Conservation (phyloP, 257 asterid genomes). For the Striga asiatica region DNA sequence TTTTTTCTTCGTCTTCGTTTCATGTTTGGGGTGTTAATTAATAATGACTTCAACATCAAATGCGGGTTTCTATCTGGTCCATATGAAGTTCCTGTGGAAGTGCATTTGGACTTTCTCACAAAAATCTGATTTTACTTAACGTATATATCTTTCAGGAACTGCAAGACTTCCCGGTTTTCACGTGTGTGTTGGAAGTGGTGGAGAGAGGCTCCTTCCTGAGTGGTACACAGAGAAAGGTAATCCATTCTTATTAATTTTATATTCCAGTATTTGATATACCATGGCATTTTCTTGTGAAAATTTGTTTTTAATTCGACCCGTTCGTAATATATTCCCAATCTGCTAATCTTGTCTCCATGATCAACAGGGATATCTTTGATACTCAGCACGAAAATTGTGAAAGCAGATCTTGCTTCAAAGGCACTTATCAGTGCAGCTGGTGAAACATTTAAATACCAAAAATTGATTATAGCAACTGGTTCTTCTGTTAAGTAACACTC, state of each 20-base stretch:
- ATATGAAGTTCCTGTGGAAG: too few relatives aligned
- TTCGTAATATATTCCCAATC: too few relatives aligned
- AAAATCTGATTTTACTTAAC: neutral
- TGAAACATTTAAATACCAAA: slow-evolving; percentile 44
- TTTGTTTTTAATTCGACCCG: too few relatives aligned
- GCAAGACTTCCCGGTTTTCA: slow-evolving; percentile 79
- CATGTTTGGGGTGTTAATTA: too few relatives aligned
- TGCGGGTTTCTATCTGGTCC: too few relatives aligned
- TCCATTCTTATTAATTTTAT: neutral
- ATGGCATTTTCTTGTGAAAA: too few relatives aligned
- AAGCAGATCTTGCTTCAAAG: slow-evolving; percentile 67
- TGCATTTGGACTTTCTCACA: neutral
- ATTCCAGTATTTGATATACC: neutral
- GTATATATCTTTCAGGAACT: slow-evolving; percentile 39
- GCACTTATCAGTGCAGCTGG: slow-evolving; percentile 54
- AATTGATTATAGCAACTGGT: slow-evolving; percentile 74
- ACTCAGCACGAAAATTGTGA: slow-evolving; percentile 65
- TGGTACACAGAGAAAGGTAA: slow-evolving; percentile 86
- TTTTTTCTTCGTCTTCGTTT: too few relatives aligned
- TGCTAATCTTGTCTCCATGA: neutral
- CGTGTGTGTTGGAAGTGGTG: slow-evolving; percentile 73
- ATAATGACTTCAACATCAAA: too few relatives aligned
- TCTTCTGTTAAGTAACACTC: slow-evolving; percentile 40
- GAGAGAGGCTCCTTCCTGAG: slow-evolving; percentile 57
- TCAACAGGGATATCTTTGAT: slow-evolving; percentile 42